Conservation (phyloP, 176 grass and related monocot genomes). For the Poa pratensis region DNA sequence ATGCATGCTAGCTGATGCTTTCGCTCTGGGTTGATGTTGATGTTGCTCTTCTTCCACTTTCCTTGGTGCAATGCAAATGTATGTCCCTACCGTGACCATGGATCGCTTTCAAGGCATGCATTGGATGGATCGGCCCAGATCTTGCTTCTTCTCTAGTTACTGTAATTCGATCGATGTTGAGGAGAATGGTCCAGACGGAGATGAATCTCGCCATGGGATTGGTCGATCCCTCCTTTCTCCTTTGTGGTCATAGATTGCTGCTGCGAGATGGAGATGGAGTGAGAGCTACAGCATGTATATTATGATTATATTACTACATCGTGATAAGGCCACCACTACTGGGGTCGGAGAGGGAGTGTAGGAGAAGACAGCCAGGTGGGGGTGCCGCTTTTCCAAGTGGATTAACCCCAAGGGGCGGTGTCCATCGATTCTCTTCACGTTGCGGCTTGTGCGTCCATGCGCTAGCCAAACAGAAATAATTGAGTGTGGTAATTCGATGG, state of each 20-base stretch:
- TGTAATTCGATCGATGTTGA: neutral
- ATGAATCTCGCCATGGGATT: conserved; percentile 33
- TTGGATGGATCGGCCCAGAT: neutral
- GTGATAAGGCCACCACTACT: conserved; percentile 50
- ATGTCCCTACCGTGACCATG: neutral
- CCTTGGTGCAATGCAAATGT: neutral
- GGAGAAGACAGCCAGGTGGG: conserved; percentile 37
- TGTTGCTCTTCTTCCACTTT: conserved; percentile 3
- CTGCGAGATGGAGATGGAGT: neutral
- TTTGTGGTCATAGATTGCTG: conserved; percentile 57
- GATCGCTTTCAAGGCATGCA: conserved; percentile 44
- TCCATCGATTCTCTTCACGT: neutral
- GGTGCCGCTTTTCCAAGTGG: conserved; percentile 41
- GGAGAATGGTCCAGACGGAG: neutral
- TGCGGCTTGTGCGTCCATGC: neutral
- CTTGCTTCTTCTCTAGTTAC: neutral
- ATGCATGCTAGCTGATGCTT: neutral
- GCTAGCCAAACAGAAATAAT: neutral
- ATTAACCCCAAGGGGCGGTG: conserved; percentile 41
- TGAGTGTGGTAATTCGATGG: neutral
- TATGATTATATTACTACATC: conserved; percentile 26
- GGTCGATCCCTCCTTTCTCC: neutral
- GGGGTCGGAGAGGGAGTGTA: neutral
- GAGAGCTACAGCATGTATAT: neutral
- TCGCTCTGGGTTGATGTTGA: neutral